Conservation (phyloP, 2,329 filamentous ascomycete species). For the Aspergillus luchuensis region DNA sequence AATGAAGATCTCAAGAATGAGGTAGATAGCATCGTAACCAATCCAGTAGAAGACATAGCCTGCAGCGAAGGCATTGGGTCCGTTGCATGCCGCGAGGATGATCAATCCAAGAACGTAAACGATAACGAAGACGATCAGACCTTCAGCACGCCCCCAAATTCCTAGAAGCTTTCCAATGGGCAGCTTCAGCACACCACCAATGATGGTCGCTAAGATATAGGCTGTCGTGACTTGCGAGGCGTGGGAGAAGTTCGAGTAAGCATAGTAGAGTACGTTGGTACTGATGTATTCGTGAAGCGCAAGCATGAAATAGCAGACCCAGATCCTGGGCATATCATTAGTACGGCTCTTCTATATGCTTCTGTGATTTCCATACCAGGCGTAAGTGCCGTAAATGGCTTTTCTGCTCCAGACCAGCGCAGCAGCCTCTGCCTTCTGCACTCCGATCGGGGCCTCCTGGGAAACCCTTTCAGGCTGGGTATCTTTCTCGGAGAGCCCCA, state of each 20-base stretch:
- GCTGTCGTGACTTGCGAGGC: conserved; percentile 57
- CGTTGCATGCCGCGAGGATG: conserved; percentile 64
- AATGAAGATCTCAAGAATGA: conserved; percentile 62
- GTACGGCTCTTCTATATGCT: background rate
- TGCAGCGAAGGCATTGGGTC: conserved; percentile 64
- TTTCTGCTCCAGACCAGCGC: conserved; percentile 49
- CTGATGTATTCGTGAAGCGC: conserved; percentile 48
- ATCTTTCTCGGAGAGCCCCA: background rate
- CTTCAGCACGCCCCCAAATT: conserved; percentile 64
- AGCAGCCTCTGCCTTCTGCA: conserved; percentile 49
- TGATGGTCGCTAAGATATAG: conserved; percentile 57
- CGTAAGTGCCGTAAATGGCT: conserved; percentile 35
- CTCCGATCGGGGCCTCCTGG: conserved; percentile 31
- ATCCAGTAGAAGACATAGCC: conserved; percentile 66
- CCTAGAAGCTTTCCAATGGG: conserved; percentile 65
- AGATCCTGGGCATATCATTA: conserved; percentile 43
- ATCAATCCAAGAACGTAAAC: conserved; percentile 56
- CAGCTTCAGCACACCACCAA: conserved; percentile 61
- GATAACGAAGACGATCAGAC: conserved; percentile 54
- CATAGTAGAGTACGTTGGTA: conserved; percentile 50
- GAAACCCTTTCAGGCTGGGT: conserved; percentile 2
- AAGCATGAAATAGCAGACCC: conserved; percentile 51
- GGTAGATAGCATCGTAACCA: conserved; percentile 58
- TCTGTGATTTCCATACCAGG: conserved; percentile 24
- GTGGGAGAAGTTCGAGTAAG: conserved; percentile 54